These are phyloP conservation scores for Cyberlindnera amylophila DNA, from an alignment of 805 yeast species.

Conservation along the genomic window DNA sequence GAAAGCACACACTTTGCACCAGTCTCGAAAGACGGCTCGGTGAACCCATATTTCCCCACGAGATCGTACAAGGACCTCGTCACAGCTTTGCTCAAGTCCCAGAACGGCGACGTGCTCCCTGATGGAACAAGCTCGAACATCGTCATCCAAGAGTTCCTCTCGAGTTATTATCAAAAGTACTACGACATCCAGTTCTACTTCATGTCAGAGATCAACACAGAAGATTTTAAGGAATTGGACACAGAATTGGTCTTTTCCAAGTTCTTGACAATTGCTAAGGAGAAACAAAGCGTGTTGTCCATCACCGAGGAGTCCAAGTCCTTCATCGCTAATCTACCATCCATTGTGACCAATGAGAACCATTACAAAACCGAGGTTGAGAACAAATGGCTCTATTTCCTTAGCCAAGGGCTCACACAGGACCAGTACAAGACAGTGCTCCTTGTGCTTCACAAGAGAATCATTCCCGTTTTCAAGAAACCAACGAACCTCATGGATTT, in stretches of 20 bases:
- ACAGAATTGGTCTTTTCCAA: conserved; percentile 29
- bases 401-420: conserved; percentile 43
- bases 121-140: conserved; percentile 49
- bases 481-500: conserved; percentile 92
- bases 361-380: conserved; percentile 67
- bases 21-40: conserved; percentile 23
- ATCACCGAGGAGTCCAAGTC: conserved; percentile 36
- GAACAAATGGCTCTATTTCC: conserved; percentile 55
- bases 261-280: conserved; percentile 36
- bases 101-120: conserved; percentile 35
- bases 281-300: conserved; percentile 30
- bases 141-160: conserved; percentile 51
- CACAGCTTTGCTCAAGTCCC: conserved; percentile 33
- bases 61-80: conserved; percentile 43
- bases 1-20: conserved; percentile 56
- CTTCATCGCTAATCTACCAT: conserved; percentile 45
- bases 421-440: conserved; percentile 68
- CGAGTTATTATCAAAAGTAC: conserved; percentile 48
- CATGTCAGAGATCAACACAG: conserved; percentile 43
- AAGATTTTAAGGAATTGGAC: conserved; percentile 16
- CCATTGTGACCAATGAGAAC: conserved; percentile 34
- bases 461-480: conserved; percentile 74
- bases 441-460: conserved; percentile 71
- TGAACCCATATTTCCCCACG: conserved; percentile 59
- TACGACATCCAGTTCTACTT: conserved; percentile 82